Conservation (phyloP, 2,329 filamentous ascomycete genomes). For the Mycosphaerella arachidis region DNA sequence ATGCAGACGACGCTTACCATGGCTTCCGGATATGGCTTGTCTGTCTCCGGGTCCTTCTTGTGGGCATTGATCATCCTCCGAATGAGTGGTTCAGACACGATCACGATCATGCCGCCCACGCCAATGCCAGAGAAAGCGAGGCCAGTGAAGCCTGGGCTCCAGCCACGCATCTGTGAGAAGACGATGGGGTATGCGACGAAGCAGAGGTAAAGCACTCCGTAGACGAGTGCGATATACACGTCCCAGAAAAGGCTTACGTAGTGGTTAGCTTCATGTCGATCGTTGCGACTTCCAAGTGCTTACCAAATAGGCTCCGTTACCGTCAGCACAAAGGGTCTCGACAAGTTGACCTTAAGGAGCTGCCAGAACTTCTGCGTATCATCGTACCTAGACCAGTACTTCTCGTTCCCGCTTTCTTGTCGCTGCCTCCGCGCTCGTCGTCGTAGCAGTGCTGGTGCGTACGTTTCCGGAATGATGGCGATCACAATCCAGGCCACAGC, state of each 20-base stretch:
- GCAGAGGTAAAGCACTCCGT: conserved; percentile 82
- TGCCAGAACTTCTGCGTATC: conserved; percentile 60
- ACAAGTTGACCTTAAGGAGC: conserved; percentile 69
- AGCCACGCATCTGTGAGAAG: conserved; percentile 70
- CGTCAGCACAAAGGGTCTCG: conserved; percentile 71
- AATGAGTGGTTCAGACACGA: conserved; percentile 61
- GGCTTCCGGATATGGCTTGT: conserved; percentile 69
- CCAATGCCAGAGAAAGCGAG: conserved; percentile 73
- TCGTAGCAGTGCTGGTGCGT: conserved; percentile 65
- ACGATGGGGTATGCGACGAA: conserved; percentile 89
- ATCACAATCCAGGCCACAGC: conserved; percentile 59
- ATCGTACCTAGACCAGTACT: conserved; percentile 80
- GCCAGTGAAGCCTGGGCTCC: conserved; percentile 68
- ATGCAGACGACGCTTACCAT: conserved; percentile 77
- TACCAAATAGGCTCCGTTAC: conserved; percentile 81
- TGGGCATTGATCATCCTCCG: conserved; percentile 74
- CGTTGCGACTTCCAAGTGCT: conserved; percentile 18
- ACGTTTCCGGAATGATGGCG: conserved; percentile 65
- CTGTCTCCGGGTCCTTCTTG: conserved; percentile 68
- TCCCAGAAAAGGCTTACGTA: conserved; percentile 64
- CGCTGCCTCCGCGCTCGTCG: conserved; percentile 60
- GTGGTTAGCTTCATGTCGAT: conserved; percentile 2
- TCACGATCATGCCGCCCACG: conserved; percentile 51
- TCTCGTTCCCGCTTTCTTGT: conserved; percentile 63
- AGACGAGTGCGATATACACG: conserved; percentile 68